Evolutionary conservation across 2,329 filamentous ascomycete species (phyloP).

Genomic region (Aciculosporium take): DNA sequence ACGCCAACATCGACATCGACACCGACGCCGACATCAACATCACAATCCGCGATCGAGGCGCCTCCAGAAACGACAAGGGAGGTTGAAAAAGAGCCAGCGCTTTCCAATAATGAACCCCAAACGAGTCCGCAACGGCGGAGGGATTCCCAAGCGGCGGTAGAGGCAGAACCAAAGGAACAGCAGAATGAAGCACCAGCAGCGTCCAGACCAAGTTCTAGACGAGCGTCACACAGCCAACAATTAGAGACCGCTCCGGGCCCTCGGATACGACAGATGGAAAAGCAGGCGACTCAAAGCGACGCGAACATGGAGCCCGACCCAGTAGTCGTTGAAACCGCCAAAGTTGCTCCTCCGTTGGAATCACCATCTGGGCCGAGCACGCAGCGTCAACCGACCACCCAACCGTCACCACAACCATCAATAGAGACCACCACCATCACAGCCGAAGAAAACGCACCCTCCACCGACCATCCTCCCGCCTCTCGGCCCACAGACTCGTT

Average conservation of each 20-base stretch:
- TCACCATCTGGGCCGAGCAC: neutral
- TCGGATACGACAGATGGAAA: neutral
- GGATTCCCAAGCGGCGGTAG: neutral
- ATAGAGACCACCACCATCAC: neutral
- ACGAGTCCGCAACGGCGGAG: neutral
- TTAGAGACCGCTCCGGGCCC: neutral
- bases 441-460: neutral
- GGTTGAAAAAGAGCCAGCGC: neutral
- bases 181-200: slow-evolving; percentile 1
- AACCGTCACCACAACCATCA: slow-evolving; percentile 1
- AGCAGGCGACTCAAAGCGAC: neutral
- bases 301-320: neutral
- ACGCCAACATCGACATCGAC: slow-evolving; percentile 1
- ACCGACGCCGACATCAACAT: neutral
- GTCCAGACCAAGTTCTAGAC: slow-evolving; percentile 1
- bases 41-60: slow-evolving; percentile 4
- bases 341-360: neutral
- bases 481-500: neutral
- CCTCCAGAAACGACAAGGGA: neutral
- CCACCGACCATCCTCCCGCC: neutral
- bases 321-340: neutral
- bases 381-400: slow-evolving; percentile 1
- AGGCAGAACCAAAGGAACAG: neutral
- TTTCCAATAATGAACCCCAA: neutral
- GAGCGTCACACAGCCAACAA: slow-evolving; percentile 4